Percentiles rank a stretch among this genome's conserved stretches.
Conservation (phyloP, 2,329 filamentous ascomycete species). For the Pleoardoris graminearum region DNA sequence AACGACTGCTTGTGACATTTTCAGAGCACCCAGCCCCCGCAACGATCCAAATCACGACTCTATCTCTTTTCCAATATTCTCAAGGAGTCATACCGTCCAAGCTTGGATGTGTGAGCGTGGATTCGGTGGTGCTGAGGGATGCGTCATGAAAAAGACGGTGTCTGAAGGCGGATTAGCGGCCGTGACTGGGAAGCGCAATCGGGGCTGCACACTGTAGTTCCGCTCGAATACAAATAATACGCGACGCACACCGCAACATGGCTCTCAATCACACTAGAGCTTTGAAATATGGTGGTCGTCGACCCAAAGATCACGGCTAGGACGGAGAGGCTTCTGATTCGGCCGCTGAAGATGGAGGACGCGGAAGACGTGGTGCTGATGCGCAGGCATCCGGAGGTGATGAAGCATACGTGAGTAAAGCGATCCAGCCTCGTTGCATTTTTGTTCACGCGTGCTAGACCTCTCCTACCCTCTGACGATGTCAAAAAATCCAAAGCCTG, state of each 20-base stretch:
- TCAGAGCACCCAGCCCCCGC: background rate
- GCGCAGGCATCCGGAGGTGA: slow-evolving; percentile 63
- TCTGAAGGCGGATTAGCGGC: slow-evolving; percentile 27
- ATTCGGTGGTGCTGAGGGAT: slow-evolving; percentile 20
- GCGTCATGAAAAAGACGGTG: slow-evolving; percentile 24
- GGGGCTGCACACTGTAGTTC: slow-evolving; percentile 19
- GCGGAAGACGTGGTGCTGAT: slow-evolving; percentile 56
- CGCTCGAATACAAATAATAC: slow-evolving; percentile 15
- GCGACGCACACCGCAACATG: slow-evolving; percentile 34
- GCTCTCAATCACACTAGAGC: slow-evolving; percentile 8
- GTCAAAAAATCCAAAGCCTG: slow-evolving; percentile 39
- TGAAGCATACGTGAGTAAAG: slow-evolving; percentile 59
- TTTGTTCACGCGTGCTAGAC: slow-evolving; percentile 32
- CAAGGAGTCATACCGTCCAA: background rate
- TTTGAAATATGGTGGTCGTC: slow-evolving; percentile 39
- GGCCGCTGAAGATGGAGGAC: slow-evolving; percentile 57
- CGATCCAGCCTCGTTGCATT: background rate
- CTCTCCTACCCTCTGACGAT: slow-evolving; percentile 56
- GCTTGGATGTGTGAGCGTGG: slow-evolving; percentile 14
- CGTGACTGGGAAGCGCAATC: slow-evolving; percentile 11
- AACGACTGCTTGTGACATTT: slow-evolving; percentile 41
- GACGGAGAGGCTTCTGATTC: slow-evolving; percentile 61
- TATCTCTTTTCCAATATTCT: background rate
- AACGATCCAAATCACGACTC: background rate
- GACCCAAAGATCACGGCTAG: slow-evolving; percentile 32